Evolutionary conservation across 176 grass and related monocot genomes (phyloP), one percentile per base, ranked within the genome.

Genomic region (Olyra latifolia): DNA sequence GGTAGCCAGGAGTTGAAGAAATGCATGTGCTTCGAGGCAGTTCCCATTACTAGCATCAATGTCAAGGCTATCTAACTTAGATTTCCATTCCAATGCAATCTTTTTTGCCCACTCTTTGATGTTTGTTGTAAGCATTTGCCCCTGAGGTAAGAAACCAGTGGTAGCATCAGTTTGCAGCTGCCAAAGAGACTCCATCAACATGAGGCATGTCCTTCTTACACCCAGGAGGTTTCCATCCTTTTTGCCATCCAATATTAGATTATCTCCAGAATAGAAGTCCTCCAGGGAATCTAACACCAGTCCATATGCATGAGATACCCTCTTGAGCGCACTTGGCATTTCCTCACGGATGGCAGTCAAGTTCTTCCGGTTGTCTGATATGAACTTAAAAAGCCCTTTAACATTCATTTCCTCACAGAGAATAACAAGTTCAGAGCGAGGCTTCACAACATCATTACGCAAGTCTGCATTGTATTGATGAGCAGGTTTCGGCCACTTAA

Each of bases 21-120:
- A 97, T 84, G 94, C 94, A 90, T 97, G 94, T 11, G 91, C 94
- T 88, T 94, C 94, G n/a, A 97, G 72, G 43, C 89, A 97, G 74
- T 97, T 97, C 20, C 94, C 94, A 82, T 88, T 94, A 68, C 91
- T 94, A 10, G 84, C 82, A 86, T 97, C 94, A 89, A 94, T 90
- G 52, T 92, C 89, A 84, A 90, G 83, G 62, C 69, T 41, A 78
- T 92, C 91, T 71, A 97, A 81, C 38, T 94, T 97, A 8, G 79
- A 85, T 68, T 92, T 97, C 94, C 94, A 97, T 63, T 82, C 87
- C 24, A 72, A 67, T 27, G 91, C 91, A 84, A 90, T 94, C 61
- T 27, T 84, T 66, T 92, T 97, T 7, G 94, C 94, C 71, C 72
- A 84, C 66, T 90, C 87, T 80, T 82, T 82, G 46, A 88, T 80